phyloP scores from a whole-genome alignment of 2,329 filamentous ascomycete genomes.

The Aspergillus sp. region DNA sequence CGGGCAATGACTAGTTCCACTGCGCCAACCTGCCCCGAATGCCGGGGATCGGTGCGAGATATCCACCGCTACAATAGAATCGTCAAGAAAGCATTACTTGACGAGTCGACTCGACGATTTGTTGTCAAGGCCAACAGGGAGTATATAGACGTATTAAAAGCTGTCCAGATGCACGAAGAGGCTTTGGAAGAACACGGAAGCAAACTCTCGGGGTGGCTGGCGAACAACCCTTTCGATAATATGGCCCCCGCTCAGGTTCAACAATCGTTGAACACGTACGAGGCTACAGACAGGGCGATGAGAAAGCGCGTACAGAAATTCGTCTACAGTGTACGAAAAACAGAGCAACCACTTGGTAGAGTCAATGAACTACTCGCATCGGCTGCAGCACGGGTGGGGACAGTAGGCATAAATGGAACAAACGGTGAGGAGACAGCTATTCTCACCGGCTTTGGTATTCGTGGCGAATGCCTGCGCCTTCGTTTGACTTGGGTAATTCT shows the following conservation, averaged over 20 bases:
- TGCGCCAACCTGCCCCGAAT: slow-evolving; percentile 12
- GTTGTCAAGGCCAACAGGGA: not conserved
- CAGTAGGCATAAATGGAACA: too few relatives aligned
- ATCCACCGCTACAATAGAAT: slow-evolving; percentile 17
- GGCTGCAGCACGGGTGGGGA: not conserved
- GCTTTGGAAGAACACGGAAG: not conserved
- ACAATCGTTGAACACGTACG: too few relatives aligned
- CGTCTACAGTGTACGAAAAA: not conserved
- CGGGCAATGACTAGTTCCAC: not conserved
- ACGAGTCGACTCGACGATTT: slow-evolving; percentile 17
- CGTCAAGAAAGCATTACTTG: slow-evolving; percentile 12
- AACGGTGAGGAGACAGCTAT: not conserved
- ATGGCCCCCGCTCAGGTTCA: too few relatives aligned
- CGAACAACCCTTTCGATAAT: too few relatives aligned
- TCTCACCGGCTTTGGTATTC: slow-evolving; percentile 5
- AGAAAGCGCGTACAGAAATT: not conserved
- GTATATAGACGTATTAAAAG: not conserved
- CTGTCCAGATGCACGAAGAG: not conserved
- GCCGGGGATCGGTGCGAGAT: slow-evolving; percentile 12
- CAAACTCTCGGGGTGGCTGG: not conserved
- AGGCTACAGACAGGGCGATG: not conserved
- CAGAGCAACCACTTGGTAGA: slow-evolving; percentile 8
- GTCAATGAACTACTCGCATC: slow-evolving; percentile 8
- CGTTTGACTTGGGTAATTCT: slow-evolving; percentile 2
- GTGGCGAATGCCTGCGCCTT: slow-evolving; percentile 1